Percentiles rank a stretch among this genome's conserved stretches.
These are phyloP conservation scores for Aureobasidium sp. DNA, from an alignment of 2,329 filamentous ascomycete species.

Conservation along the genomic window DNA sequence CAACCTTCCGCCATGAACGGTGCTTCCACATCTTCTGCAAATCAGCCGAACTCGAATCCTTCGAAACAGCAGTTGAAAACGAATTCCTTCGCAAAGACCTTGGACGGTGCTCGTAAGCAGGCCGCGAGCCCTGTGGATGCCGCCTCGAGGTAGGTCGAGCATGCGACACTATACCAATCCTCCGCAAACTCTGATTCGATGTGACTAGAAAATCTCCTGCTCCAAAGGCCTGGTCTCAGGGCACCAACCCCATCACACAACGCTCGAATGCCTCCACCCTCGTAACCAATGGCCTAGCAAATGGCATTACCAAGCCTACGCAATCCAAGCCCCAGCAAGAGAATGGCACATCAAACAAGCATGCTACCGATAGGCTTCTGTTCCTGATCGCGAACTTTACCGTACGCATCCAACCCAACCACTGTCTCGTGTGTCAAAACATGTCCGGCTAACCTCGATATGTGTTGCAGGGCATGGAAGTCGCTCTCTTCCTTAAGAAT, in stretches of 20 bases:
- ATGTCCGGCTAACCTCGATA: background rate
- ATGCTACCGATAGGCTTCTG: slow-evolving; percentile 53
- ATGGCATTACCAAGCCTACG: slow-evolving; percentile 25
- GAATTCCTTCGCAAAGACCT: slow-evolving; percentile 42
- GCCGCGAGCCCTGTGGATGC: slow-evolving; percentile 49
- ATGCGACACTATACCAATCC: slow-evolving; percentile 8
- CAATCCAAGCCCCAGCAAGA: slow-evolving; percentile 24
- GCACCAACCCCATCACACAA: slow-evolving; percentile 55
- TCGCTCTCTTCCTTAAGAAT: slow-evolving; percentile 51
- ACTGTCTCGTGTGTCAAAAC: background rate
- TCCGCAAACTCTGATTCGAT: background rate
- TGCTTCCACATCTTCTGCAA: slow-evolving; percentile 17
- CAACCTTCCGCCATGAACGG: slow-evolving; percentile 24
- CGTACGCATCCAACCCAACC: slow-evolving; percentile 37
- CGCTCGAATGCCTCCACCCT: slow-evolving; percentile 39
- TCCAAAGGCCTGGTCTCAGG: slow-evolving; percentile 55
- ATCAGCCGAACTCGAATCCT: slow-evolving; percentile 14
- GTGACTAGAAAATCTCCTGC: slow-evolving; percentile 42
- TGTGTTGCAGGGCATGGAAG: slow-evolving; percentile 44
- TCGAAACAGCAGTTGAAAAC: slow-evolving; percentile 43
- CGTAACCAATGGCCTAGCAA: slow-evolving; percentile 49
- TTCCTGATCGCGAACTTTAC: slow-evolving; percentile 54
- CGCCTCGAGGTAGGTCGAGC: slow-evolving; percentile 45
- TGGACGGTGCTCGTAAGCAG: slow-evolving; percentile 50
- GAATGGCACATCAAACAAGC: slow-evolving; percentile 50